Evolutionary conservation across 768 basidiomycete genomes (phyloP).

Genomic region (Amylocystis lapponica): DNA sequence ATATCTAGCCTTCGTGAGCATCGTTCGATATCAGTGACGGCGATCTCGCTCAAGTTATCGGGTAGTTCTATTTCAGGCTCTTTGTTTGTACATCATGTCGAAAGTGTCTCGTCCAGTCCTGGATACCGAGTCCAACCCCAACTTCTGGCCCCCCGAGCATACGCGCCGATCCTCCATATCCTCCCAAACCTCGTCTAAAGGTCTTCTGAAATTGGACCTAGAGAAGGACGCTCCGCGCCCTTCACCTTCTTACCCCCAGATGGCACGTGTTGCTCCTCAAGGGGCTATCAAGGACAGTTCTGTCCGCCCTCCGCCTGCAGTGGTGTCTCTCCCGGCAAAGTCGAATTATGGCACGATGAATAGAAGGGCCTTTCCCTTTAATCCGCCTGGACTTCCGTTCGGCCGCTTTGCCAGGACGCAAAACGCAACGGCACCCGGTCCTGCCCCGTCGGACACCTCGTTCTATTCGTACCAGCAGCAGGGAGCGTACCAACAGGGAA

Average conservation of each 20-base stretch:
- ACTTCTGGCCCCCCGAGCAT: no score
- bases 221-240: no score
- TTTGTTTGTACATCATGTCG: no score
- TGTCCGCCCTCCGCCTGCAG: neutral
- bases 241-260: no score
- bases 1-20: slow-evolving; percentile 19
- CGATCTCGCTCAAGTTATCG: neutral
- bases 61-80: slow-evolving; percentile 14
- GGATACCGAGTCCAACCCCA: no score
- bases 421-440: neutral
- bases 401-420: neutral
- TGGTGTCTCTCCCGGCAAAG: neutral
- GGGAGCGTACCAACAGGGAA: no score
- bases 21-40: neutral
- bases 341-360: neutral
- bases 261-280: no score
- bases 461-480: neutral
- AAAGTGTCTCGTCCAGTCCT: no score
- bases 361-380: neutral
- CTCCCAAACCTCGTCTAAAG: no score
- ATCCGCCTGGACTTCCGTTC: neutral
- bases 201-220: no score
- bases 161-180: no score
- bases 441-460: slow-evolving; percentile 2
- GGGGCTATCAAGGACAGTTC: neutral